phyloP scores from a whole-genome alignment of 2,329 filamentous ascomycete genomes.

The Chaetomium globosum region DNA sequence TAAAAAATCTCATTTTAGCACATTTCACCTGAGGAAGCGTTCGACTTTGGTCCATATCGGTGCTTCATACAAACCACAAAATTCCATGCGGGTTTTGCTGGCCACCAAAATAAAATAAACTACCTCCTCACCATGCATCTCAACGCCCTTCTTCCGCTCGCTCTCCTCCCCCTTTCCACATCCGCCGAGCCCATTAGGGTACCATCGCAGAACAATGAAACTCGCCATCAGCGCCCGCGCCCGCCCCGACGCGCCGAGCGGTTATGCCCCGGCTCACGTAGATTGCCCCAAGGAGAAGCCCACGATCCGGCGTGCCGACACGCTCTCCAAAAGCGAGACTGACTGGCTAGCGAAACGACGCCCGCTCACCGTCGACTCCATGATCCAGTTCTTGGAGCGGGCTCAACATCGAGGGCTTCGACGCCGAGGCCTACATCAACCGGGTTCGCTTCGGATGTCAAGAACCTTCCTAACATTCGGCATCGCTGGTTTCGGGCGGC shows the following conservation, averaged over 20 bases:
- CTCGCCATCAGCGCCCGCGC: constrained; percentile 38
- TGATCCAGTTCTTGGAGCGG: constrained; percentile 71
- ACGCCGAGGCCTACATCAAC: constrained; percentile 73
- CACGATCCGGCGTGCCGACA: constrained; percentile 63
- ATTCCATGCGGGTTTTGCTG: not conserved
- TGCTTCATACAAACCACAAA: not conserved
- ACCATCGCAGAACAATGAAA: constrained; percentile 14
- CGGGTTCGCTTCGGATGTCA: constrained; percentile 64
- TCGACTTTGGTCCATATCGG: not conserved
- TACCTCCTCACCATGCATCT: constrained; percentile 26
- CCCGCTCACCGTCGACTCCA: constrained; percentile 71
- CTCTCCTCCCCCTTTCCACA: constrained; percentile 23
- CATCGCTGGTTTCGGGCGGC: constrained; percentile 77
- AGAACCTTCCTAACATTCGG: constrained; percentile 65
- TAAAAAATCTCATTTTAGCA: not conserved
- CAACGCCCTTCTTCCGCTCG: constrained; percentile 23
- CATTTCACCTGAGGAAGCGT: not conserved
- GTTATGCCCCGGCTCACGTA: constrained; percentile 71
- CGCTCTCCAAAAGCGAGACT: constrained; percentile 69
- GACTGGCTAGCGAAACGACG: constrained; percentile 74
- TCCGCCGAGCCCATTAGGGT: constrained; percentile 31
- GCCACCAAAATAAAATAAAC: not conserved
- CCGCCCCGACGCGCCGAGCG: constrained; percentile 47
- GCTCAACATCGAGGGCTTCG: constrained; percentile 76
- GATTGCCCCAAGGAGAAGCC: constrained; percentile 72